These are phyloP conservation scores for Hericium coralloides DNA, from an alignment of 768 basidiomycete species.

Conservation along the genomic window DNA sequence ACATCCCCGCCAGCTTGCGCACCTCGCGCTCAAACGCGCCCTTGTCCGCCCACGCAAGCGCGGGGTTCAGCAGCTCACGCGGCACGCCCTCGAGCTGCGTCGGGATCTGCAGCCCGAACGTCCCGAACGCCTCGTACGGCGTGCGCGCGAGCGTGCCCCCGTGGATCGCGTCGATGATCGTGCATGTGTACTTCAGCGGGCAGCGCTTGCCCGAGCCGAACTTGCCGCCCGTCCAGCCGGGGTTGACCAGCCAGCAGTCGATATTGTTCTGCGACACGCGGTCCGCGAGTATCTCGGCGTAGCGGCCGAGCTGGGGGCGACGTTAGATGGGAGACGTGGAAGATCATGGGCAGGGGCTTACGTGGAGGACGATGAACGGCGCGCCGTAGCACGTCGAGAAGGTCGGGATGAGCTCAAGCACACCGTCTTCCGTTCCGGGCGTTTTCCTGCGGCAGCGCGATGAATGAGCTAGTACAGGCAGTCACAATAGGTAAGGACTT, in stretches of 20 bases:
- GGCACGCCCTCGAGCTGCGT: conserved; percentile 80
- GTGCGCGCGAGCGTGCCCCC: conserved; percentile 82
- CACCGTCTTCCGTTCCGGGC: conserved; percentile 97
- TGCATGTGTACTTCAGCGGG: conserved; percentile 91
- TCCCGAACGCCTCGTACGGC: conserved; percentile 76
- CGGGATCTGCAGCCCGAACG: conserved; percentile 83
- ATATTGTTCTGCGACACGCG: conserved; percentile 86
- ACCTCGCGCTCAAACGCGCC: conserved; percentile 87
- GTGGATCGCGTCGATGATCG: conserved; percentile 96
- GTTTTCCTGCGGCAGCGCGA: conserved; percentile 61
- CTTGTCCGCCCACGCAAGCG: conserved; percentile 79
- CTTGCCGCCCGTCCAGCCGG: conserved; percentile 92
- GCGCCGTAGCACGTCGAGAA: conserved; percentile 99
- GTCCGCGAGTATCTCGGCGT: conserved; percentile 94
- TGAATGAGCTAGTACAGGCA: conserved; percentile 8
- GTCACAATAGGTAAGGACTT: conserved; percentile 21
- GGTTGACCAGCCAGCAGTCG: conserved; percentile 98
- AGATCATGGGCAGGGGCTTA: conserved; percentile 26
- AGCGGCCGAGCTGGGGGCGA: conserved; percentile 66
- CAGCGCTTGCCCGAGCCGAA: conserved; percentile 92
- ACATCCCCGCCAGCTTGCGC: conserved; percentile 86
- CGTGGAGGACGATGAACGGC: conserved; percentile 98
- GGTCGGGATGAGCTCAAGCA: conserved; percentile 95
- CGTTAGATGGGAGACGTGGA: neutral
- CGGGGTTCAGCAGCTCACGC: conserved; percentile 83